Evolutionary conservation across 140 eudicot genomes (phyloP).

Genomic region (Anethum foeniculum): DNA sequence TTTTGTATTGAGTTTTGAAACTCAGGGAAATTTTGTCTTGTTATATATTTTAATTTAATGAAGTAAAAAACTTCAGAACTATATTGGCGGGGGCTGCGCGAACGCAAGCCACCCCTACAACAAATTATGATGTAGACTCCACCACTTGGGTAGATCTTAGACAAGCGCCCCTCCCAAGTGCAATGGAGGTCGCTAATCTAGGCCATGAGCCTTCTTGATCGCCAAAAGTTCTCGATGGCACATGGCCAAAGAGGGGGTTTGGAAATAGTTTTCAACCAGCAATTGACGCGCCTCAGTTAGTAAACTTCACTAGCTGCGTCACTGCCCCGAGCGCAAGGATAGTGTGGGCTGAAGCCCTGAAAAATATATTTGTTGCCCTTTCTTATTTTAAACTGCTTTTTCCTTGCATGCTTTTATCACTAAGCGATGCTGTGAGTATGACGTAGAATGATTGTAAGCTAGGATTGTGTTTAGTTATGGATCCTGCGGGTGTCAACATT

Average conservation of each 20-base stretch:
- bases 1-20: too few species aligned
- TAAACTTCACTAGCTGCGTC: background rate
- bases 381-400: background rate
- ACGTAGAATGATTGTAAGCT: background rate
- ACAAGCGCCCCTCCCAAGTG: background rate
- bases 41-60: too few species aligned
- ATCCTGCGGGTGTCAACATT: background rate
- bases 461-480: background rate
- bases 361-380: too few species aligned
- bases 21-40: too few species aligned
- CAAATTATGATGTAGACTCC: constrained; percentile 25
- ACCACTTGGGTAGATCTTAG: constrained; percentile 5
- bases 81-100: constrained; percentile 19
- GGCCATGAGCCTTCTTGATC: background rate
- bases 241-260: constrained; percentile 23
- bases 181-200: constrained; percentile 1
- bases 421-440: background rate
- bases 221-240: too few species aligned
- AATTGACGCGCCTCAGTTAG: constrained; percentile 29
- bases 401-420: background rate
- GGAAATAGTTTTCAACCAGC: constrained; percentile 33
- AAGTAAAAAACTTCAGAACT: too few species aligned
- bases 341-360: too few species aligned
- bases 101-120: constrained; percentile 26
- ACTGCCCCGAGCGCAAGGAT: too few species aligned